phyloP scores from a whole-genome alignment of 345 rosid genomes.

The Camelina hispida region DNA sequence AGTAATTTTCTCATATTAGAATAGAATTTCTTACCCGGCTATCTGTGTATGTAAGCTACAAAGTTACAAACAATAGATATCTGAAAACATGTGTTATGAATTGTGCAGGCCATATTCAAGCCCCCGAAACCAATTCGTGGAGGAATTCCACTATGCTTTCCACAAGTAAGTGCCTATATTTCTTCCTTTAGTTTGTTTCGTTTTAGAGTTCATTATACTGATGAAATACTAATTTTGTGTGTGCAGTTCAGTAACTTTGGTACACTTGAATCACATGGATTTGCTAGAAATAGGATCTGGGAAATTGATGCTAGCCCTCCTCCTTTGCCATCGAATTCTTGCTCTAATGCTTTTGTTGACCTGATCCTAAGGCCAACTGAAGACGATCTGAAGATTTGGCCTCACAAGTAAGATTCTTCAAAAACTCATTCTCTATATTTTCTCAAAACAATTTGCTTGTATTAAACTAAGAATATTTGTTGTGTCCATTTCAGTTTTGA shows the following conservation, averaged over 20 bases:
- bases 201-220: constrained; percentile 19
- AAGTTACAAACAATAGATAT: neutral
- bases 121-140: constrained; percentile 93
- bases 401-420: constrained; percentile 62
- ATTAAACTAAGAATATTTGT: neutral
- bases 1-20: constrained; percentile 13
- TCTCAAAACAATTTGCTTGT: constrained; percentile 4
- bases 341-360: constrained; percentile 61
- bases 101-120: constrained; percentile 70
- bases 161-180: constrained; percentile 64
- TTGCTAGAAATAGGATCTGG: constrained; percentile 94
- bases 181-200: constrained; percentile 10
- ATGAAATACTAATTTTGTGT: constrained; percentile 27
- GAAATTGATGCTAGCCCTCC: constrained; percentile 75
- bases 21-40: neutral
- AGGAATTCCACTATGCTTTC: constrained; percentile 96
- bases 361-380: constrained; percentile 81
- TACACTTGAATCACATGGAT: constrained; percentile 79
- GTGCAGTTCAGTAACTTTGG: constrained; percentile 80
- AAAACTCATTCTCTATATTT: constrained; percentile 4
- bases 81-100: constrained; percentile 25
- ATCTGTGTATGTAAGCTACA: constrained; percentile 7
- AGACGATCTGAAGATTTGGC: constrained; percentile 88
- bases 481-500: constrained; percentile 65
- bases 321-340: constrained; percentile 62